A percentile compares a stretch with the other conserved stretches of the same genome.
Evolutionary conservation across 208 protist species (phyloP).

Genomic region (Porcisia deanei): DNA sequence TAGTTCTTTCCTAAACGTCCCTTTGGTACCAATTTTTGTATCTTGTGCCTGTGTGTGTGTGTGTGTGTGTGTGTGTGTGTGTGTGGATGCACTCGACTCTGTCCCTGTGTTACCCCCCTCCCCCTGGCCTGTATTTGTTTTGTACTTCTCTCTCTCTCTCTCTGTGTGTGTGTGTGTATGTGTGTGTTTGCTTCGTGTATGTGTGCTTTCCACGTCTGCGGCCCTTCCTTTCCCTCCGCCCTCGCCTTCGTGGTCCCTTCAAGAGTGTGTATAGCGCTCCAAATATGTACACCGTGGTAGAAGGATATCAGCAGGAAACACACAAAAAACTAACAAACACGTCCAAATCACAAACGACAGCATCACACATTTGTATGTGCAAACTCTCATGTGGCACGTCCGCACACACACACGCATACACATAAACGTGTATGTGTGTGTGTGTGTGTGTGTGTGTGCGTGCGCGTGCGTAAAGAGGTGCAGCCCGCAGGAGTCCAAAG

Average conservation of each 20-base stretch:
- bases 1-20: too few species aligned
- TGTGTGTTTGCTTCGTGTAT: neutral
- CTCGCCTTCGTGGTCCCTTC: neutral
- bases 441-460: neutral
- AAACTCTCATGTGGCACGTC: neutral
- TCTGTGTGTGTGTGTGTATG: neutral
- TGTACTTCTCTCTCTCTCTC: neutral
- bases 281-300: too few species aligned
- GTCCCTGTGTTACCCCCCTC: neutral
- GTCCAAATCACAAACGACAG: too few species aligned
- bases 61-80: constrained; percentile 4
- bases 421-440: neutral
- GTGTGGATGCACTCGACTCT: neutral
- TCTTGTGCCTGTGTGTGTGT: neutral
- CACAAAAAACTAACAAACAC: too few species aligned
- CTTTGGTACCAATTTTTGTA: too few species aligned
- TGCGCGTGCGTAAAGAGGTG: neutral
- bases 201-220: neutral
- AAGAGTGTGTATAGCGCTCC: too few species aligned
- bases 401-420: neutral
- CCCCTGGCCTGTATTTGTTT: neutral
- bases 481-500: neutral
- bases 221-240: neutral
- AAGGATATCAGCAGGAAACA: too few species aligned
- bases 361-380: too few species aligned